phyloP scores from a whole-genome alignment of 495 filamentous ascomycete genomes.

The Aspergillus baeticus region DNA sequence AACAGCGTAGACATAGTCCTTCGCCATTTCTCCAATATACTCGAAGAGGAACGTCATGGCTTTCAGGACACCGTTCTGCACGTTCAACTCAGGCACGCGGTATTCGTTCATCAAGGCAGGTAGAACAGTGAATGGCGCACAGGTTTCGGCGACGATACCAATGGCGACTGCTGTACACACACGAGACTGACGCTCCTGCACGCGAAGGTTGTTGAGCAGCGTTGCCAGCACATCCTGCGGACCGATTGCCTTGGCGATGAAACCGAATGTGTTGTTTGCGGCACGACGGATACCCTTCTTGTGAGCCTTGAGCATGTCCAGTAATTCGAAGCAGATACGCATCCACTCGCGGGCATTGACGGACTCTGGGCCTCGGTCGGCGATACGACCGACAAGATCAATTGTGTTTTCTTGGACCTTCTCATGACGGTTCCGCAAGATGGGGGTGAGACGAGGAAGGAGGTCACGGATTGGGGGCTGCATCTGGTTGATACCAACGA shows the following conservation, averaged over 20 bases:
- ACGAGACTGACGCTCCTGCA: conserved; percentile 96
- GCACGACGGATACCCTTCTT: conserved; percentile 98
- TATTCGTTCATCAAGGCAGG: conserved; percentile 99
- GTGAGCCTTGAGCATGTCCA: conserved; percentile 99
- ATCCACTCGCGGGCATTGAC: conserved; percentile 99
- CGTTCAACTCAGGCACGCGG: conserved; percentile 95
- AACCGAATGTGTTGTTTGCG: conserved; percentile 99
- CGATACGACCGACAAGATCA: conserved; percentile 96
- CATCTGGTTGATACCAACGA: conserved; percentile 98
- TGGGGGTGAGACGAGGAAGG: conserved; percentile 91
- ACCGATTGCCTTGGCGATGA: conserved; percentile 99
- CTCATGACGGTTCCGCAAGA: conserved; percentile 96
- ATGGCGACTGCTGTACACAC: conserved; percentile 99
- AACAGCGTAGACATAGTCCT: conserved; percentile 98
- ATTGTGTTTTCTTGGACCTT: conserved; percentile 99
- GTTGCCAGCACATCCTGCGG: conserved; percentile 97
- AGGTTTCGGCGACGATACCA: conserved; percentile 99
- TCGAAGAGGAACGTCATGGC: conserved; percentile 97
- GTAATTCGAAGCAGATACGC: conserved; percentile 98
- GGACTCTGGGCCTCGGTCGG: conserved; percentile 91
- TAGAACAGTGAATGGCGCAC: conserved; percentile 97
- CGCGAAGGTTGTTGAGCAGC: conserved; percentile 91
- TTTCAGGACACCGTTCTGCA: conserved; percentile 98
- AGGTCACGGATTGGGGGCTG: conserved; percentile 98
- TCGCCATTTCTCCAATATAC: conserved; percentile 99